These are phyloP conservation scores for Aspergillus diversus DNA, from an alignment of 495 filamentous ascomycete genomes.

Conservation along the genomic window DNA sequence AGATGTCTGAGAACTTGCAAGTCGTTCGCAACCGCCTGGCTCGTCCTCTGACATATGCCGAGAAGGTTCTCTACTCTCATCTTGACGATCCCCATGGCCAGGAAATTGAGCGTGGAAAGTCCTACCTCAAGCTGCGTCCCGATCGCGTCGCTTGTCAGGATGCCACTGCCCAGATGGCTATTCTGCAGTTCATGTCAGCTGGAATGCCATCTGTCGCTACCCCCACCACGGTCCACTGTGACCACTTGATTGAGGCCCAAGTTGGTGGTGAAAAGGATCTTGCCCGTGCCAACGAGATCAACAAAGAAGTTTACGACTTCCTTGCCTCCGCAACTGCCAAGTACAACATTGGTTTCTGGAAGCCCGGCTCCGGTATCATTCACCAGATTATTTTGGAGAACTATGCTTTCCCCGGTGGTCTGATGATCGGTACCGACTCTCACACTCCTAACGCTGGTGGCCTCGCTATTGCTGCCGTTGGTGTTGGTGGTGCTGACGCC, in stretches of 20 bases:
- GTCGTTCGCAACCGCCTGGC: constrained; percentile 88
- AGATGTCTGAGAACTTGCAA: constrained; percentile 96
- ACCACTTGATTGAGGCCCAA: constrained; percentile 99
- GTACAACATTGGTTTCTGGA: constrained; percentile 99
- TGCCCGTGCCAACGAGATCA: constrained; percentile 85
- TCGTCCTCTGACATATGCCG: constrained; percentile 90
- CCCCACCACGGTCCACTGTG: constrained; percentile 96
- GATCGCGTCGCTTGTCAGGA: constrained; percentile 99
- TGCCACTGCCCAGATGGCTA: constrained; percentile 99
- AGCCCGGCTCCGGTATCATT: constrained; percentile 97
- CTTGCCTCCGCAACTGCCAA: constrained; percentile 92
- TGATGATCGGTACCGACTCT: constrained; percentile 98
- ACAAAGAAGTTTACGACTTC: constrained; percentile 99
- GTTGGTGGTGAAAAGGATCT: constrained; percentile 94
- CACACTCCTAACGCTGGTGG: constrained; percentile 99
- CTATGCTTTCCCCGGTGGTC: constrained; percentile 97
- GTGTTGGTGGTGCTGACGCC: constrained; percentile 98
- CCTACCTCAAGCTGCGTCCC: constrained; percentile 93
- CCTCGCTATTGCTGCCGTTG: constrained; percentile 93
- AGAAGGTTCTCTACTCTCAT: constrained; percentile 99
- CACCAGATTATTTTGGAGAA: constrained; percentile 99
- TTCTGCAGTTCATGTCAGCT: constrained; percentile 99
- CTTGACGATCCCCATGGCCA: constrained; percentile 95
- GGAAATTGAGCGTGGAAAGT: constrained; percentile 92
- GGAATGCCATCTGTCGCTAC: constrained; percentile 94